Conservation (phyloP, 768 basidiomycete species). For the Agaricus sinodeliciosus region DNA sequence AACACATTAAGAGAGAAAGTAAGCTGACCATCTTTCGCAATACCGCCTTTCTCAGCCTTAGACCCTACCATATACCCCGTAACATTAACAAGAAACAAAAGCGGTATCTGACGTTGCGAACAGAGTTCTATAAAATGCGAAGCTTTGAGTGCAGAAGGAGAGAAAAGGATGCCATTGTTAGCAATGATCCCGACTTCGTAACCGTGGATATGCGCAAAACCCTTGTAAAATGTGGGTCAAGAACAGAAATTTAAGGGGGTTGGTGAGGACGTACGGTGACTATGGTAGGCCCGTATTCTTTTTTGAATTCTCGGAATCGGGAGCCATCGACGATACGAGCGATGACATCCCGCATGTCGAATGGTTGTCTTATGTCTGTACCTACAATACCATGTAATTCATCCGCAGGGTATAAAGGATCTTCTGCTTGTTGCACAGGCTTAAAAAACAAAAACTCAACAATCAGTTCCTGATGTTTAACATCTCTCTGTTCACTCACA, state of each 20-base stretch:
- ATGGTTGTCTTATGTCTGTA: slow-evolving; percentile 79
- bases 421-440: slow-evolving; percentile 58
- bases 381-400: slow-evolving; percentile 92
- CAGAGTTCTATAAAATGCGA: slow-evolving; percentile 95
- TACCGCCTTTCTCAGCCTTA: slow-evolving; percentile 90
- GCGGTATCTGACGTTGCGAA: slow-evolving; percentile 82
- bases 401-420: slow-evolving; percentile 70
- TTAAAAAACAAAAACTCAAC: slow-evolving; percentile 23
- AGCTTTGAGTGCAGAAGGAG: slow-evolving; percentile 88
- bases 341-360: slow-evolving; percentile 94
- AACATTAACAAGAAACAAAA: slow-evolving; percentile 95
- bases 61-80: slow-evolving; percentile 97
- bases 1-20: not conserved
- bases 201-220: slow-evolving; percentile 85
- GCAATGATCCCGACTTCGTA: slow-evolving; percentile 88
- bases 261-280: slow-evolving; percentile 83
- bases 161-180: slow-evolving; percentile 94
- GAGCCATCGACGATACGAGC: slow-evolving; percentile 89
- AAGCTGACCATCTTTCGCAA: slow-evolving; percentile 77
- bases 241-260: too few relatives aligned
- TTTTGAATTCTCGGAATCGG: slow-evolving; percentile 92
- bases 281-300: slow-evolving; percentile 88
- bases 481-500: slow-evolving; percentile 29
- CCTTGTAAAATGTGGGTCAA: too few relatives aligned
- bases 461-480: too few relatives aligned